A percentile compares a stretch with the other conserved stretches of the same genome.
Conservation (phyloP, 495 filamentous ascomycete genomes). For the Neurospora sp. region DNA sequence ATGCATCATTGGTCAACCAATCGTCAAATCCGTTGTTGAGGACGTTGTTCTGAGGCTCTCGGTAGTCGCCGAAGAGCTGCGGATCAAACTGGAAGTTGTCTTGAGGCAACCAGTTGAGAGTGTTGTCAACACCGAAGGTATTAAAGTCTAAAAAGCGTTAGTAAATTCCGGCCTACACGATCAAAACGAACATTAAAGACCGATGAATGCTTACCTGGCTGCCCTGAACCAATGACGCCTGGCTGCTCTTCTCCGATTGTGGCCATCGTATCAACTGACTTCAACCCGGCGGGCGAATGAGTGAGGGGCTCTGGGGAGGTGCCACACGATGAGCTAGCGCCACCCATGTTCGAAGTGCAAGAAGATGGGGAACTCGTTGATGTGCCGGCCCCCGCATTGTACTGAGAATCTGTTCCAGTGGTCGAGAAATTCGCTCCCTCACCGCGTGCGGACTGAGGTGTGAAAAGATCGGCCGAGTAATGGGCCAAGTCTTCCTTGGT, state of each 20-base stretch:
- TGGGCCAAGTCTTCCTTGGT: slow-evolving; percentile 27
- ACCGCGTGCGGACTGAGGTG: slow-evolving; percentile 20
- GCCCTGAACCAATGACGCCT: slow-evolving; percentile 14
- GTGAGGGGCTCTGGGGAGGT: slow-evolving; percentile 46
- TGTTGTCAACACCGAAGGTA: slow-evolving; percentile 16
- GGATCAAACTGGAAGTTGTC: slow-evolving; percentile 87
- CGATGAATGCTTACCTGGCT: slow-evolving; percentile 10
- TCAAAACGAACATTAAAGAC: neutral
- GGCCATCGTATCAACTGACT: slow-evolving; percentile 47
- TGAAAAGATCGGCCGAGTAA: slow-evolving; percentile 23
- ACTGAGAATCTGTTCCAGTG: slow-evolving; percentile 50
- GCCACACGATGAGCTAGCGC: slow-evolving; percentile 67
- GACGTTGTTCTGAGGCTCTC: slow-evolving; percentile 75
- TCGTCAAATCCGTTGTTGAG: slow-evolving; percentile 26
- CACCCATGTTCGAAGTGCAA: slow-evolving; percentile 42
- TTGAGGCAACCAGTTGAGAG: slow-evolving; percentile 72
- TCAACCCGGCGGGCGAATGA: slow-evolving; percentile 45
- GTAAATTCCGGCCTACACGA: neutral
- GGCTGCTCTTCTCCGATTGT: slow-evolving; percentile 47
- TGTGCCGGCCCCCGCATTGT: slow-evolving; percentile 23
- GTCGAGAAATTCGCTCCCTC: slow-evolving; percentile 35
- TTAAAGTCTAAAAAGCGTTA: slow-evolving; percentile 2
- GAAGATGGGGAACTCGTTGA: slow-evolving; percentile 53
- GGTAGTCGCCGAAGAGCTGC: slow-evolving; percentile 83
- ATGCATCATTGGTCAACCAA: slow-evolving; percentile 54